Evolutionary conservation across 2,329 filamentous ascomycete genomes (phyloP), one percentile per base, ranked within the genome.

Genomic region (Microcyclospora tardicrescens): DNA sequence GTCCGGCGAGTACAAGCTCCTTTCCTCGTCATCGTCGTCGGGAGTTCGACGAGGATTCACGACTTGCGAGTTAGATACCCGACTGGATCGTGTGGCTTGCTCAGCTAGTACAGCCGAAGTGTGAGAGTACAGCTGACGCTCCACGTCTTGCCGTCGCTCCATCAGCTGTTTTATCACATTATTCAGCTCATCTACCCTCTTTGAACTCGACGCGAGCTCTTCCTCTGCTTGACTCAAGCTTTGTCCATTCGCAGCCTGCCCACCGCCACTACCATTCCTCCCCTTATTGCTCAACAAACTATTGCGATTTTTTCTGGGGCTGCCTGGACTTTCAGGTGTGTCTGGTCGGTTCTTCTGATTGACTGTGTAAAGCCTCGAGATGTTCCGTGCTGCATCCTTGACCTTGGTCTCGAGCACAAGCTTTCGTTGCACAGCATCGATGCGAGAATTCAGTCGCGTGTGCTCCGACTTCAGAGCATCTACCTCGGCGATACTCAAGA

Each of bases 41-140:
- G 12, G 30, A 32, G 30, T n/a, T 32, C 14, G 30, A 15, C 30
- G 30, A n/a, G 12, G 12, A n/a, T 32, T n/a, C 4, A 10, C 12
- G 14, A 32, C 12, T 10, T n/a, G 30, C 12, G 30, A n/a, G 14
- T 6, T 15, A 15, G 30, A 32, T n/a, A 32, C 10, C 4, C 12
- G 12, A n/a, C 12, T 32, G 14, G 40, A 27, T 28, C 42, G 38
- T 11, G 38, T 47, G 3, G 46, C 40, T 61, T 96, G 87, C 8
- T 87, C 93, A 60, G 93, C 73, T 38, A 98, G 66, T 30, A 98
- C 84, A 33, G 84, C 89, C 11, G 91, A 87, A 0, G 89, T 96
- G 58, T 98, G 91, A 58, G 89, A 79, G 36, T 96, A 66, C 33
- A 98, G 65, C 44, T 77, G 75, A 51, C 74, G 75, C 53, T 93